Evolutionary conservation across 2,329 filamentous ascomycete species (phyloP).

Genomic region (Nectriaceae sp.): DNA sequence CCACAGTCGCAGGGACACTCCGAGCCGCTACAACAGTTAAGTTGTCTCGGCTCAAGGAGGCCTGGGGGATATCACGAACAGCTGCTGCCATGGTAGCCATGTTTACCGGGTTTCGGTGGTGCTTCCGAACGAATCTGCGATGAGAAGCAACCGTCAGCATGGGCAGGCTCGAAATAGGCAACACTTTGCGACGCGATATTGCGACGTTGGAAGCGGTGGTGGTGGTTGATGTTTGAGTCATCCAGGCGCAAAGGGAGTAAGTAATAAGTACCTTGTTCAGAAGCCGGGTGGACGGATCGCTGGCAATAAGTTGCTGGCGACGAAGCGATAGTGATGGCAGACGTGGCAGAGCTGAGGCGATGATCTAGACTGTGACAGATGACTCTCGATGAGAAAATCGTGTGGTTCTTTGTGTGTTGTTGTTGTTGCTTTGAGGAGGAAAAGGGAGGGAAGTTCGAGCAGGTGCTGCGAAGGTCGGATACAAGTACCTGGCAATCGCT

Average conservation of each 20-base stretch:
- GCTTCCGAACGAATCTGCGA: conserved; percentile 50
- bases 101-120: conserved; percentile 43
- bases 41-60: conserved; percentile 66
- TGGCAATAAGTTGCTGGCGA: conserved; percentile 27
- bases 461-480: conserved; percentile 28
- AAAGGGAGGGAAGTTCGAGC: conserved; percentile 33
- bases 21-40: conserved; percentile 72
- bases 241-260: conserved; percentile 6
- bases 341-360: conserved; percentile 52
- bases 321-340: conserved; percentile 30
- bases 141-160: conserved; percentile 18
- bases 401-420: conserved; percentile 52
- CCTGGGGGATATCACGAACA: conserved; percentile 68
- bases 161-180: conserved; percentile 5
- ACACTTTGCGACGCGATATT: conserved; percentile 14
- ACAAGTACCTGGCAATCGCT: conserved; percentile 24
- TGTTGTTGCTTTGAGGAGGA: conserved; percentile 50
- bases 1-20: conserved; percentile 62
- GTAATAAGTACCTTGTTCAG: conserved; percentile 36
- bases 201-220: conserved; percentile 10
- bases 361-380: conserved; percentile 62
- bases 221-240: conserved; percentile 25
- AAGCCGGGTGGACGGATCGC: conserved; percentile 28
- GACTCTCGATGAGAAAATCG: conserved; percentile 54
- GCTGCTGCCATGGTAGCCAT: conserved; percentile 68